A percentile compares a stretch with the other conserved stretches of the same genome.
These are phyloP conservation scores for Exophiala bonariae DNA, from an alignment of 2,329 filamentous ascomycete genomes.

Conservation along the genomic window DNA sequence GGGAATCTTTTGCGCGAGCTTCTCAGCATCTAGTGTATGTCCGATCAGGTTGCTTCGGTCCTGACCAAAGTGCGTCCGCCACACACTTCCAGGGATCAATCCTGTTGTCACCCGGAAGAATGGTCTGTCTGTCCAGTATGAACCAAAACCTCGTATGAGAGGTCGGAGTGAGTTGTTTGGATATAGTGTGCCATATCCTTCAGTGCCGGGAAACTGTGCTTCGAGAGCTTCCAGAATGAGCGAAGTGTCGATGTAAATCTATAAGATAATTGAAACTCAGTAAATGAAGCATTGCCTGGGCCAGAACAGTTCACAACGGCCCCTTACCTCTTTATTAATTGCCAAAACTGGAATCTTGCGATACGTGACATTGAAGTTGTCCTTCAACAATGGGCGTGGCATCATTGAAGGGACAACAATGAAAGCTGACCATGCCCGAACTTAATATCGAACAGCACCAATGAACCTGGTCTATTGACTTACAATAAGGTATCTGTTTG, in stretches of 20 bases:
- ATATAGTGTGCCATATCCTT: constrained; percentile 18
- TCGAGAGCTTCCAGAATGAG: constrained; percentile 23
- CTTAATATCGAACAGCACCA: too few relatives aligned
- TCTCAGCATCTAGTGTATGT: constrained; percentile 23
- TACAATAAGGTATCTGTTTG: constrained; percentile 26
- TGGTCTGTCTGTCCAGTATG: constrained; percentile 24
- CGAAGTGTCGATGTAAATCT: constrained; percentile 27
- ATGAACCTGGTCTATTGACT: constrained; percentile 1
- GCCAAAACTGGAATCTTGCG: constrained; percentile 68
- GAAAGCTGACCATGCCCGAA: constrained; percentile 12
- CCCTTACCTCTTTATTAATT: constrained; percentile 57
- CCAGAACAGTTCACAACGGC: too few relatives aligned
- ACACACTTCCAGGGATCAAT: constrained; percentile 23
- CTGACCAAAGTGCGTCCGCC: constrained; percentile 22
- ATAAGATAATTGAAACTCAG: not conserved
- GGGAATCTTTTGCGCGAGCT: constrained; percentile 24
- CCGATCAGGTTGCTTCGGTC: constrained; percentile 26
- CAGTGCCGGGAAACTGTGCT: constrained; percentile 12
- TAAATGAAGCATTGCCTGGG: not conserved
- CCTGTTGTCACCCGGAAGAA: constrained; percentile 25
- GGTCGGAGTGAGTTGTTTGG: constrained; percentile 10
- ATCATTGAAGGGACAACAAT: constrained; percentile 53
- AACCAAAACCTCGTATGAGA: constrained; percentile 14
- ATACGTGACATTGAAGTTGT: constrained; percentile 63
- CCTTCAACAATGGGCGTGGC: constrained; percentile 63